phyloP scores from a whole-genome alignment of 164 flowering plant genomes.

The Euptelea pleiosperma region DNA sequence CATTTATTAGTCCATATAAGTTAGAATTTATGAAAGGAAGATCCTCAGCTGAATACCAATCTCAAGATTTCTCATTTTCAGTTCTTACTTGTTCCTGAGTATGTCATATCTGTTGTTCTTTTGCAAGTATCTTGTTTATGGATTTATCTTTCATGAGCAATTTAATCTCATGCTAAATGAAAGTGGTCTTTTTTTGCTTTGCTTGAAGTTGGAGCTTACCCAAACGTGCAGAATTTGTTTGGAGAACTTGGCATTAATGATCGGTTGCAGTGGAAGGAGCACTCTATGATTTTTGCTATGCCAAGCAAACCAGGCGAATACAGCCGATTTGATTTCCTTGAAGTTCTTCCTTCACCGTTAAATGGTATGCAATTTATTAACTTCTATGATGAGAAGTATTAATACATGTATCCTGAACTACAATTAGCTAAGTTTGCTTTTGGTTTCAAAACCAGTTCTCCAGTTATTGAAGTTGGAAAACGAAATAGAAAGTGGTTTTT shows the following conservation, averaged over 20 bases:
- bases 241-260: constrained; percentile 95
- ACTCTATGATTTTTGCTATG: constrained; percentile 99
- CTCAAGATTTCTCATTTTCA: no score
- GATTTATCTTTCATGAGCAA: not conserved
- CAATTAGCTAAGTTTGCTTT: not conserved
- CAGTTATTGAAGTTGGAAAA: no score
- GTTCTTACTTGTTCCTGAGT: not conserved
- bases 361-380: constrained; percentile 55
- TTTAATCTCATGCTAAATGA: not conserved
- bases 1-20: no score
- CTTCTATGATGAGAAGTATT: not conserved
- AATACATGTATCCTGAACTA: not conserved
- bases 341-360: constrained; percentile 80
- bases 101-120: not conserved
- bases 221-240: constrained; percentile 90
- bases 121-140: not conserved
- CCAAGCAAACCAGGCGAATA: constrained; percentile 95
- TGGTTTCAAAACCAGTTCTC: no score
- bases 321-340: constrained; percentile 97
- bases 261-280: constrained; percentile 98
- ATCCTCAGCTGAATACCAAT: no score
- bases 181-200: constrained; percentile 5
- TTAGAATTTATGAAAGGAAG: no score
- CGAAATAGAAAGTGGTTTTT: no score
- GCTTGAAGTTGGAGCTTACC: constrained; percentile 93